Conservation (phyloP, 1,139 yeast species). For the Scheffersomyces stambukii region DNA sequence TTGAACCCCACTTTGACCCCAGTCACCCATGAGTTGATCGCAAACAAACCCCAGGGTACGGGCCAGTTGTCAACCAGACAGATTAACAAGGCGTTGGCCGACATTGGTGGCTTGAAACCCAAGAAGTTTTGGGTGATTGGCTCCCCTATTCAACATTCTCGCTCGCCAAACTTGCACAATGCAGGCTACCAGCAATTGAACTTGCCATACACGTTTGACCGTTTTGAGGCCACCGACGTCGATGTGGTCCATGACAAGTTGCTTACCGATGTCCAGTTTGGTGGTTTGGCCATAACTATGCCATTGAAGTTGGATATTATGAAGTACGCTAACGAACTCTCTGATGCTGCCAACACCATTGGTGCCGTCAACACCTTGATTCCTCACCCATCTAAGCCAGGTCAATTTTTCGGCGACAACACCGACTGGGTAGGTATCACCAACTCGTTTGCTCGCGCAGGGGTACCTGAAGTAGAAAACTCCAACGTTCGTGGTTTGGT, state of each 20-base stretch:
- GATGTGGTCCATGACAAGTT: constrained; percentile 42
- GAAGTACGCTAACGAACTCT: constrained; percentile 56
- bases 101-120: constrained; percentile 56
- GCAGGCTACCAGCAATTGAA: constrained; percentile 70
- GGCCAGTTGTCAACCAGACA: constrained; percentile 67
- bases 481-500: constrained; percentile 56
- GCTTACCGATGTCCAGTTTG: constrained; percentile 53
- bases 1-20: constrained; percentile 78
- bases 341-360: constrained; percentile 69
- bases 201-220: constrained; percentile 69
- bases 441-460: constrained; percentile 57
- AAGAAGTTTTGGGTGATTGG: constrained; percentile 79
- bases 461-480: constrained; percentile 44
- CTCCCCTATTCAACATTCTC: constrained; percentile 76
- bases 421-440: constrained; percentile 95
- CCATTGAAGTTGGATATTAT: constrained; percentile 82
- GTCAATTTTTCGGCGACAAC: constrained; percentile 73
- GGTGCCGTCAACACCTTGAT: constrained; percentile 93
- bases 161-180: constrained; percentile 83
- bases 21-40: constrained; percentile 64
- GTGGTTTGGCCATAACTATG: constrained; percentile 90
- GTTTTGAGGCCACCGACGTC: constrained; percentile 67
- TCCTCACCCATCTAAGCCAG: constrained; percentile 34
- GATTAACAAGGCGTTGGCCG: constrained; percentile 54
- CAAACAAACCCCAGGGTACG: constrained; percentile 53